phyloP scores from a whole-genome alignment of 1,139 yeast species.

The Sugiyamaella castrensis region DNA sequence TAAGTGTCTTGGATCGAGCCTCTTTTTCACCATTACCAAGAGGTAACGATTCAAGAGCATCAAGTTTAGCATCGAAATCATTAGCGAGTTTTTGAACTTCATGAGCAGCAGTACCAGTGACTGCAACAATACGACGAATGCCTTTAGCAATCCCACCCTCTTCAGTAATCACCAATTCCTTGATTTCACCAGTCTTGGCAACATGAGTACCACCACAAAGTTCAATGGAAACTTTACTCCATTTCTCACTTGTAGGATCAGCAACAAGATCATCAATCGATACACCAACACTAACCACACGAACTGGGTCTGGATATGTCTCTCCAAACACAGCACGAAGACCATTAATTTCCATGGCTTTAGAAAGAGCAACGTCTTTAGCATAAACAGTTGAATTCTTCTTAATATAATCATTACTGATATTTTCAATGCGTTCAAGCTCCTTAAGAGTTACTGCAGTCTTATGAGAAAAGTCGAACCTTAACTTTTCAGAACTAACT shows the following conservation, averaged over 20 bases:
- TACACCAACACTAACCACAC: constrained; percentile 94
- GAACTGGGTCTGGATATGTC: constrained; percentile 97
- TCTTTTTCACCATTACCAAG: constrained; percentile 66
- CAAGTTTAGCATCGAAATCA: constrained; percentile 63
- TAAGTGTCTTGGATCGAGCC: constrained; percentile 72
- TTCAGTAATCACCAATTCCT: constrained; percentile 82
- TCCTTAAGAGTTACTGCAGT: constrained; percentile 68
- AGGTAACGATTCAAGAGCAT: constrained; percentile 50
- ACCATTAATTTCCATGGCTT: constrained; percentile 73
- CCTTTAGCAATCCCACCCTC: constrained; percentile 99
- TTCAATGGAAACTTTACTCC: constrained; percentile 81
- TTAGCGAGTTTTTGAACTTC: constrained; percentile 81
- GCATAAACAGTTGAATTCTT: constrained; percentile 71
- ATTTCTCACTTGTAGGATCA: constrained; percentile 65
- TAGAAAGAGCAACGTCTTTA: constrained; percentile 71
- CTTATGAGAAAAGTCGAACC: constrained; percentile 95
- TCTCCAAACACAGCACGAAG: constrained; percentile 98
- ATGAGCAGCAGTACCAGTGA: constrained; percentile 86
- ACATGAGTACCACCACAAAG: constrained; percentile 99
- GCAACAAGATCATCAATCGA: constrained; percentile 77
- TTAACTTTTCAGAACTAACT: constrained; percentile 89
- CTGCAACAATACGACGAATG: constrained; percentile 95
- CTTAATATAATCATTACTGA: constrained; percentile 69
- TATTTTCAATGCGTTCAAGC: constrained; percentile 67
- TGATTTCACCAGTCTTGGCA: constrained; percentile 85